Conservation (phyloP, 345 rosid genomes). For the Nasturtium officinale region DNA sequence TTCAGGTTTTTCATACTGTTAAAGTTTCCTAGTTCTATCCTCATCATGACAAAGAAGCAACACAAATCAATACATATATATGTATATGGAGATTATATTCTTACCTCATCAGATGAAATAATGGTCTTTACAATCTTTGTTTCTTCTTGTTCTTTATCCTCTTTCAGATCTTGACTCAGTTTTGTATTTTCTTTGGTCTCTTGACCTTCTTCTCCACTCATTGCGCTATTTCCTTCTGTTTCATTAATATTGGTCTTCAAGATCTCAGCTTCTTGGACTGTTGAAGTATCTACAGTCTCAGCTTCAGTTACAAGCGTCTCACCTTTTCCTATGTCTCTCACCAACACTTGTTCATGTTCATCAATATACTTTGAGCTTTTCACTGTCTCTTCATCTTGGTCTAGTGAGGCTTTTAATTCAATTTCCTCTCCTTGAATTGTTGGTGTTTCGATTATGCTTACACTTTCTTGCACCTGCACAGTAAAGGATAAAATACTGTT, state of each 20-base stretch:
- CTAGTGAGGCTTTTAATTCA: neutral
- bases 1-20: neutral
- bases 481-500: neutral
- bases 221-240: neutral
- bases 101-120: constrained; percentile 51
- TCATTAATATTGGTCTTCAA: constrained; percentile 8
- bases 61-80: neutral
- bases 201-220: neutral
- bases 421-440: constrained; percentile 1
- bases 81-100: constrained; percentile 16
- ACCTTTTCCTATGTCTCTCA: constrained; percentile 24
- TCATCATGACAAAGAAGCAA: neutral
- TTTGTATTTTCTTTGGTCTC: constrained; percentile 7
- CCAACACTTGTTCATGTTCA: constrained; percentile 24
- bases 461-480: constrained; percentile 8
- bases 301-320: constrained; percentile 5
- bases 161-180: constrained; percentile 16
- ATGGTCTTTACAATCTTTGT: constrained; percentile 36
- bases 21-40: neutral
- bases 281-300: constrained; percentile 21
- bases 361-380: neutral
- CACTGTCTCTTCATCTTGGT: neutral
- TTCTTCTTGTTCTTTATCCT: constrained; percentile 31
- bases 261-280: constrained; percentile 16
- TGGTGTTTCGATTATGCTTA: neutral